These are phyloP conservation scores for Komagataella kurtzmanii DNA, from an alignment of 805 yeast genomes.

Conservation along the genomic window DNA sequence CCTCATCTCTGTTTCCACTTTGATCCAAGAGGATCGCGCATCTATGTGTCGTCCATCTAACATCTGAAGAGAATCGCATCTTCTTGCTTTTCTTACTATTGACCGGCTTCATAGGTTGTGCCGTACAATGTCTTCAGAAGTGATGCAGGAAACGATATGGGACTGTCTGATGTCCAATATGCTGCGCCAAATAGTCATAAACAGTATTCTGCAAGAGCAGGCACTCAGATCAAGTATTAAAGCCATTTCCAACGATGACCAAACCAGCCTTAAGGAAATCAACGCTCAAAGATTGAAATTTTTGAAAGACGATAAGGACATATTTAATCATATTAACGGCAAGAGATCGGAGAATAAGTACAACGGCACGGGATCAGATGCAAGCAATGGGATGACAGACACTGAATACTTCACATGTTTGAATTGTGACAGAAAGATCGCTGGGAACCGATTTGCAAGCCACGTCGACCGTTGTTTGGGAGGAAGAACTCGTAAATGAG, in stretches of 20 bases:
- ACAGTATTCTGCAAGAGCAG: neutral
- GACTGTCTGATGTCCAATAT: neutral
- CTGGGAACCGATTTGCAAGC: constrained; percentile 86
- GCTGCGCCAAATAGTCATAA: neutral
- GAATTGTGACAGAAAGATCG: constrained; percentile 75
- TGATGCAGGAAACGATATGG: neutral
- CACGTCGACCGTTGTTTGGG: constrained; percentile 85
- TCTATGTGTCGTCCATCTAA: neutral
- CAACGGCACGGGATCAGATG: constrained; percentile 1
- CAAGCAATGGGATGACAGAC: neutral
- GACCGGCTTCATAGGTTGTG: neutral
- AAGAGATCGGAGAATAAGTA: constrained; percentile 3
- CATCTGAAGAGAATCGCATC: neutral
- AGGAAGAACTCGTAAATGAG: constrained; percentile 40
- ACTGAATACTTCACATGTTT: constrained; percentile 58
- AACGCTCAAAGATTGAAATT: constrained; percentile 9
- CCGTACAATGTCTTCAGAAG: neutral
- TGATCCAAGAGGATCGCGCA: neutral
- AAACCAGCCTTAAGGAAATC: neutral
- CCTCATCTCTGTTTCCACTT: constrained; percentile 4
- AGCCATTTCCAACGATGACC: neutral
- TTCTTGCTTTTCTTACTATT: neutral
- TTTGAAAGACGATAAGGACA: constrained; percentile 16
- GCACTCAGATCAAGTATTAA: neutral
- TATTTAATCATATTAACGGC: constrained; percentile 9